Evolutionary conservation across 495 filamentous ascomycete genomes (phyloP).

Genomic region (Lasiosphaeria ovina): DNA sequence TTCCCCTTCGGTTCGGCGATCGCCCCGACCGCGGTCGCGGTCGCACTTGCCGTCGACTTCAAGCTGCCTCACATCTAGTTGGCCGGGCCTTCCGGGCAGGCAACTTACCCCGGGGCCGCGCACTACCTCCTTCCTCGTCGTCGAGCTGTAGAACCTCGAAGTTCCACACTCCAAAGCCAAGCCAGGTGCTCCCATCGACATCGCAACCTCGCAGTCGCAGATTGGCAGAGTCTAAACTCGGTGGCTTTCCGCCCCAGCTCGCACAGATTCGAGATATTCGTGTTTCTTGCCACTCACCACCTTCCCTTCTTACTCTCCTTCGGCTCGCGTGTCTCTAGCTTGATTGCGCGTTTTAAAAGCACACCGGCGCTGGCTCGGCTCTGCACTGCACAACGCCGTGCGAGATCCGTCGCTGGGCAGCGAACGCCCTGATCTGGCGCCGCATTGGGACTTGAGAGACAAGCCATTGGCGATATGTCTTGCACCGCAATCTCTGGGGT

Average conservation of each 20-base stretch:
- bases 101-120: too few species aligned
- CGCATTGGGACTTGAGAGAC: neutral
- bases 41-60: too few species aligned
- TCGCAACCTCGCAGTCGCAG: too few species aligned
- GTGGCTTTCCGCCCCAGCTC: neutral
- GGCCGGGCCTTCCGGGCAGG: too few species aligned
- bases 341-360: neutral
- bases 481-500: constrained; percentile 11
- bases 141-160: too few species aligned
- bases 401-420: neutral
- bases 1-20: too few species aligned
- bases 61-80: too few species aligned
- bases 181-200: too few species aligned
- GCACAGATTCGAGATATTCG: neutral
- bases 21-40: too few species aligned
- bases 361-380: neutral
- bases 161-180: too few species aligned
- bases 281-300: constrained; percentile 1
- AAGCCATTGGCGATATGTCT: constrained; percentile 14
- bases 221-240: too few species aligned
- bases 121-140: too few species aligned
- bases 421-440: neutral
- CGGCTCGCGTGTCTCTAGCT: neutral
- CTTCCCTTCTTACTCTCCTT: neutral
- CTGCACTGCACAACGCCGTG: neutral